Base-by-base conservation (phyloP, 1,139 yeast genomes). In the Geotrichum australiense region DNA sequence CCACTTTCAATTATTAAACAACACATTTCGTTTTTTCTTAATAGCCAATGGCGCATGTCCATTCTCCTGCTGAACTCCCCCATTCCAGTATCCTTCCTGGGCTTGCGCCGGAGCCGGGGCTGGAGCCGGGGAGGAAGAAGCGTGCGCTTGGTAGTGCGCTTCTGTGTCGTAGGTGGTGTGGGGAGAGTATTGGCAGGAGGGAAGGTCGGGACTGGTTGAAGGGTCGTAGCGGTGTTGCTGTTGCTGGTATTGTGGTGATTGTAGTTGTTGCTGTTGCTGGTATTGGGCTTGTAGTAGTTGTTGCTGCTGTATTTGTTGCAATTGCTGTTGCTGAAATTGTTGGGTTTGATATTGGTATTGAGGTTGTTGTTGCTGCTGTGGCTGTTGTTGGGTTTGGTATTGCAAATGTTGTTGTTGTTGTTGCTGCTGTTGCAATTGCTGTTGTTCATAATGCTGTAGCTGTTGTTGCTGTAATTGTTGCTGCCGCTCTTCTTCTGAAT, bases 1-100 rank as follows among this genome's bases (percentile, higher is more conserved):
- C n/a, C n/a, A n/a, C n/a, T n/a, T n/a, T 29, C 21, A 29, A 29
- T 29, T 29, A 18, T 29, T 29, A 6, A 21, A 29, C 14, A 29
- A 15, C 6, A 29, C 18, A 16, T 21, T 29, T n/a, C 18, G 14
- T 15, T 29, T 29, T 16, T 29, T 29, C 12, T 29, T 29, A 21
- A 29, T 29, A 6, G 32, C 19, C 8, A 29, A 18, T 6, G 32
- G 32, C 5, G 20, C 32, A 29, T 29, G 32, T 18, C n/a, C n/a
- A n/a, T n/a, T n/a, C n/a, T n/a, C n/a, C n/a, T n/a, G n/a, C n/a
- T n/a, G n/a, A n/a, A n/a, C n/a, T n/a, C n/a, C n/a, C n/a, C n/a
- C n/a, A n/a, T n/a, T 29, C 7, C 11, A 23, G 25, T 23, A 8
- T 23, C 25, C 25, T 23, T 23, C 10, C 20, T 15, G 32, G n/a